phyloP scores from a whole-genome alignment of 306 rosid species.

The Erythrophleum fordii region DNA sequence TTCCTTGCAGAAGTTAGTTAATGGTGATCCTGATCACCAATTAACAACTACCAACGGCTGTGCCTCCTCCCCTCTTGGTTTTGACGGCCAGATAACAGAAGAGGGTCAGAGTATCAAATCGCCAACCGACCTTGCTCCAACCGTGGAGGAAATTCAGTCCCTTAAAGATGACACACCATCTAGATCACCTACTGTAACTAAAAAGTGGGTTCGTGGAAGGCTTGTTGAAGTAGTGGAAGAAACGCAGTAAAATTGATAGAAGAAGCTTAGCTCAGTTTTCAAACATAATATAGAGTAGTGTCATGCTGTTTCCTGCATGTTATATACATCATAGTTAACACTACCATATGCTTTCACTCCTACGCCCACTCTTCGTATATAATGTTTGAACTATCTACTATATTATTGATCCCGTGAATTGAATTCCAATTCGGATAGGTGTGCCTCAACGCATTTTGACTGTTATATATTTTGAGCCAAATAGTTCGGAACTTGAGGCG shows the following conservation, averaged over 20 bases:
- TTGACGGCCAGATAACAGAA: conserved; percentile 38
- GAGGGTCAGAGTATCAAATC: conserved; percentile 41
- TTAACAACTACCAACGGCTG: conserved; percentile 45
- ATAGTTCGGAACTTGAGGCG: not conserved
- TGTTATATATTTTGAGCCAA: not conserved
- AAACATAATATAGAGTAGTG: conserved; percentile 31
- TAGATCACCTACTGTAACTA: conserved; percentile 48
- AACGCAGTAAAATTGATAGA: conserved; percentile 38
- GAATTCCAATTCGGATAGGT: not conserved
- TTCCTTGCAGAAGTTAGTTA: conserved; percentile 49
- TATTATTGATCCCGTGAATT: not conserved
- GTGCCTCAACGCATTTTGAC: not conserved
- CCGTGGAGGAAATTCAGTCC: conserved; percentile 46
- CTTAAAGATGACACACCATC: conserved; percentile 44
- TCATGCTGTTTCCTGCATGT: conserved; percentile 30
- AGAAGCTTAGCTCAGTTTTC: conserved; percentile 37
- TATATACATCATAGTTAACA: conserved; percentile 27
- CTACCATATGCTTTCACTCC: conserved; percentile 17
- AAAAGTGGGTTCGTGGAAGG: conserved; percentile 91
- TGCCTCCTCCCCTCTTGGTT: conserved; percentile 45
- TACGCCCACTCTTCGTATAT: not conserved
- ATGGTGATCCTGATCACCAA: conserved; percentile 49
- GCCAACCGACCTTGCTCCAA: conserved; percentile 42
- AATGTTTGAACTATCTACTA: not conserved
- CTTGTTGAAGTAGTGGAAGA: conserved; percentile 72